Evolutionary conservation across 73 alveolate species (phyloP).

Genomic region (Tetrahymena elliotti): DNA sequence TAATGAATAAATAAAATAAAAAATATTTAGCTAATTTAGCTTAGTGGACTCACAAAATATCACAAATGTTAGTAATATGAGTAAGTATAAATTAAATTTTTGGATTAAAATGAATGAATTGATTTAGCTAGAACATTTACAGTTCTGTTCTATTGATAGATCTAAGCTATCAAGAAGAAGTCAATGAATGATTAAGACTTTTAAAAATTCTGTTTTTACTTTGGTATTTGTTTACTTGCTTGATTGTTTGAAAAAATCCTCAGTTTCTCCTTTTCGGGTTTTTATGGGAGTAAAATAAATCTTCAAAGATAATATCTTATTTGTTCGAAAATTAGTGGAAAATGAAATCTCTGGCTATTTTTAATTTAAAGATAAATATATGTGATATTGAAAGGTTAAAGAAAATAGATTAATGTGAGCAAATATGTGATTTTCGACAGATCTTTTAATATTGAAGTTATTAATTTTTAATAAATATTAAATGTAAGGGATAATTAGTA

Average conservation of each 20-base stretch:
- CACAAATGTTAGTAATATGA: not conserved
- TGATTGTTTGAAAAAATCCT: no score
- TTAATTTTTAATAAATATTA: no score
- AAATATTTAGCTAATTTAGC: not conserved
- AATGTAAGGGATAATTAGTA: not conserved
- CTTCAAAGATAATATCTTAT: not conserved
- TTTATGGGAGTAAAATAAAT: no score
- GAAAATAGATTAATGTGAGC: not conserved
- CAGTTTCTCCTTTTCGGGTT: no score
- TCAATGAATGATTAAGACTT: no score
- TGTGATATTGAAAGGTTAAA: not conserved
- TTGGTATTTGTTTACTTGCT: no score
- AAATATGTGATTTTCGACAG: not conserved
- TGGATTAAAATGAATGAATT: not conserved
- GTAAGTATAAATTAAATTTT: no score
- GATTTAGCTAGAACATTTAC: not conserved
- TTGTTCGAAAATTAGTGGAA: not conserved
- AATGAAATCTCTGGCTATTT: not conserved
- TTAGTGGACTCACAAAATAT: no score
- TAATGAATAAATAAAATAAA: not conserved
- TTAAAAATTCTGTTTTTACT: no score
- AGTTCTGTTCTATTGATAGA: not conserved
- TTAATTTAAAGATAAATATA: not conserved
- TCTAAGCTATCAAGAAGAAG: not conserved
- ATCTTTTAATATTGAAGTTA: not conserved